Percentiles rank a stretch among this genome's conserved stretches.
Conservation (phyloP, 768 basidiomycete genomes). For the Rhizopogon roseolus region DNA sequence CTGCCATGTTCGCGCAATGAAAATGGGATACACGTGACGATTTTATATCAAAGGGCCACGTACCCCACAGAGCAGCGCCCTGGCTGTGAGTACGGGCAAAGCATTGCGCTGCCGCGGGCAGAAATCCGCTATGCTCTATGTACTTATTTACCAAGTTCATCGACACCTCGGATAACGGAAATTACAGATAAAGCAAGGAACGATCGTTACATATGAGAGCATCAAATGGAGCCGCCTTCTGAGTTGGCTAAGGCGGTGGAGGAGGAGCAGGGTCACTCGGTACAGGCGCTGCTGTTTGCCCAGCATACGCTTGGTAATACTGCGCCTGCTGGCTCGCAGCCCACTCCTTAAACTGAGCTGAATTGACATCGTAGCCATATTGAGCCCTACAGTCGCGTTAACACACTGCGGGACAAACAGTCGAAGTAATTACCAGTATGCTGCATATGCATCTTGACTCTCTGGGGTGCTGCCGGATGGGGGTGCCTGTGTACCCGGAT, state of each 20-base stretch:
- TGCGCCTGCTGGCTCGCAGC: conserved; percentile 59
- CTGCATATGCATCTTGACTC: conserved; percentile 45
- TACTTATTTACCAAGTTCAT: neutral
- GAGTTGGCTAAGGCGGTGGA: conserved; percentile 21
- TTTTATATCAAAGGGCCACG: too few relatives aligned
- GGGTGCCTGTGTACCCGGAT: conserved; percentile 34
- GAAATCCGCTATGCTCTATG: neutral
- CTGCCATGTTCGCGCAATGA: too few relatives aligned
- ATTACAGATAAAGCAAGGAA: conserved; percentile 28
- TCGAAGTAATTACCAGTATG: conserved; percentile 46
- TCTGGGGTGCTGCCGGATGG: conserved; percentile 23
- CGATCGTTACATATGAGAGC: conserved; percentile 15
- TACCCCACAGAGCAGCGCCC: too few relatives aligned
- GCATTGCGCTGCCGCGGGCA: too few relatives aligned
- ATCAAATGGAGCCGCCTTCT: conserved; percentile 2
- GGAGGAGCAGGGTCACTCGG: conserved; percentile 19
- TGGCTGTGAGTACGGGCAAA: too few relatives aligned
- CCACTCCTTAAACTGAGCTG: conserved; percentile 79
- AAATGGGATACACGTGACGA: too few relatives aligned
- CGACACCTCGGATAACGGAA: conserved; percentile 3
- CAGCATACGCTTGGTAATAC: conserved; percentile 70
- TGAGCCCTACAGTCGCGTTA: conserved; percentile 51
- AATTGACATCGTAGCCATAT: conserved; percentile 85
- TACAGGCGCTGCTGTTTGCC: conserved; percentile 32
- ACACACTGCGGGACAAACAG: neutral